Conservation (phyloP, 2,329 filamentous ascomycete species). For the Fusarium scirpi region DNA sequence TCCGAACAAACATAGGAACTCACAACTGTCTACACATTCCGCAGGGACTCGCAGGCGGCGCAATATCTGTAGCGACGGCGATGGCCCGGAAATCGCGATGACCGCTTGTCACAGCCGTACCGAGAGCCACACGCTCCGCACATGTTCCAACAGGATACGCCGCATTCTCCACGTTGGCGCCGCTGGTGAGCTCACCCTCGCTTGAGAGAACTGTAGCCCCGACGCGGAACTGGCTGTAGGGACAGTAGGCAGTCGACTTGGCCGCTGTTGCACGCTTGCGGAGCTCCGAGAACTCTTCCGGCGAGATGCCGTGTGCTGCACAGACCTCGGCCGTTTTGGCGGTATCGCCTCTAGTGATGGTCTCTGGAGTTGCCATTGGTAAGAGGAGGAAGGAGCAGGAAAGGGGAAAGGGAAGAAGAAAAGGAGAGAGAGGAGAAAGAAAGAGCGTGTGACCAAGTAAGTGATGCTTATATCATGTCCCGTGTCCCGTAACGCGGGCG, state of each 20-base stretch:
- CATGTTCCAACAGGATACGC: slow-evolving; percentile 95
- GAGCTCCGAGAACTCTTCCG: slow-evolving; percentile 73
- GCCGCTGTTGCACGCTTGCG: slow-evolving; percentile 73
- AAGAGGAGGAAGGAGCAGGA: not conserved
- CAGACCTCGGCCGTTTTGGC: slow-evolving; percentile 47
- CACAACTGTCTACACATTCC: slow-evolving; percentile 97
- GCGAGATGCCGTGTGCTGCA: slow-evolving; percentile 62
- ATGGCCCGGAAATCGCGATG: slow-evolving; percentile 76
- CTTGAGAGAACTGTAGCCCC: slow-evolving; percentile 79
- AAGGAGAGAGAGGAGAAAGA: not conserved
- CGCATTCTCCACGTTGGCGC: slow-evolving; percentile 94
- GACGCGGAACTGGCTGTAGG: slow-evolving; percentile 92
- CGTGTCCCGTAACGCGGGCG: slow-evolving; percentile 30
- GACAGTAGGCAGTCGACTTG: slow-evolving; percentile 87
- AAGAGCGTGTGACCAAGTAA: not conserved
- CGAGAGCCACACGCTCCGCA: slow-evolving; percentile 91
- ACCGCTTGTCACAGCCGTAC: slow-evolving; percentile 76
- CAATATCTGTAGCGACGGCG: slow-evolving; percentile 85
- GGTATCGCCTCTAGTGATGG: slow-evolving; percentile 47
- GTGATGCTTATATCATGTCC: slow-evolving; percentile 27
- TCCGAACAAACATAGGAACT: slow-evolving; percentile 50
- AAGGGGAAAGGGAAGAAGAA: not conserved
- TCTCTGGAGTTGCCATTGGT: slow-evolving; percentile 39
- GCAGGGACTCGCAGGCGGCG: slow-evolving; percentile 79
- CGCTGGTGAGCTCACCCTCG: slow-evolving; percentile 60